Evolutionary conservation across 441 rosid species (phyloP).

Genomic region (Manihot esculenta): DNA sequence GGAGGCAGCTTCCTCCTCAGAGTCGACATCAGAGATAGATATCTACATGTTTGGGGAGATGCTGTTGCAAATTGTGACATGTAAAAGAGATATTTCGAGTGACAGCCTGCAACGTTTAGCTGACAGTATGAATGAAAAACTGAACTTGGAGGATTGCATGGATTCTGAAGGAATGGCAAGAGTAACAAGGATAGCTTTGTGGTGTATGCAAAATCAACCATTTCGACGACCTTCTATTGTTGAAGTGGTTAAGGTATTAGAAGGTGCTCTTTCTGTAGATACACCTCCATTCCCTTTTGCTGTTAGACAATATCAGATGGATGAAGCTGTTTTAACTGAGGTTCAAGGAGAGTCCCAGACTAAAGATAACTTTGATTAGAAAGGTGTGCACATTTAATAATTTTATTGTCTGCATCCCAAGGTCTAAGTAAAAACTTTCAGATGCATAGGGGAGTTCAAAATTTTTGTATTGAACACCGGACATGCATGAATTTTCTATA

Average conservation of each 20-base stretch:
- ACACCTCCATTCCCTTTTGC: slow-evolving; percentile 33
- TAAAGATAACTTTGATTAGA: slow-evolving; percentile 16
- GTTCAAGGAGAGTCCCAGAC: slow-evolving; percentile 18
- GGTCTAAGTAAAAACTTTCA: not conserved
- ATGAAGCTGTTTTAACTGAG: slow-evolving; percentile 13
- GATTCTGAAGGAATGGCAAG: slow-evolving; percentile 31
- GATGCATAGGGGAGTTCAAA: not conserved
- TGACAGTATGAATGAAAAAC: slow-evolving; percentile 16
- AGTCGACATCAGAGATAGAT: slow-evolving; percentile 33
- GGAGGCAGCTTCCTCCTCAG: slow-evolving; percentile 33
- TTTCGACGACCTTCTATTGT: slow-evolving; percentile 42
- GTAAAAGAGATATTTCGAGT: slow-evolving; percentile 25
- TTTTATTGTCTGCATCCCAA: not conserved
- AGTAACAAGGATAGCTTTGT: slow-evolving; percentile 34
- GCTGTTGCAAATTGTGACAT: slow-evolving; percentile 34
- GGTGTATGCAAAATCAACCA: slow-evolving; percentile 44
- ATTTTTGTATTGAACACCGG: not conserved
- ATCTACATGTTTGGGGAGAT: slow-evolving; percentile 39
- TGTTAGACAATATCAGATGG: slow-evolving; percentile 12
- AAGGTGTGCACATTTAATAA: slow-evolving; percentile 5
- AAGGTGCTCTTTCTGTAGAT: slow-evolving; percentile 44
- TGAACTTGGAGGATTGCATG: slow-evolving; percentile 19
- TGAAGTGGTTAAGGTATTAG: slow-evolving; percentile 45
- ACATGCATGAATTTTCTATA: not conserved
- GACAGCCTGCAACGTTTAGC: slow-evolving; percentile 18